Evolutionary conservation across 805 yeast genomes (phyloP).

Genomic region (Myxozyma lipomycoides): DNA sequence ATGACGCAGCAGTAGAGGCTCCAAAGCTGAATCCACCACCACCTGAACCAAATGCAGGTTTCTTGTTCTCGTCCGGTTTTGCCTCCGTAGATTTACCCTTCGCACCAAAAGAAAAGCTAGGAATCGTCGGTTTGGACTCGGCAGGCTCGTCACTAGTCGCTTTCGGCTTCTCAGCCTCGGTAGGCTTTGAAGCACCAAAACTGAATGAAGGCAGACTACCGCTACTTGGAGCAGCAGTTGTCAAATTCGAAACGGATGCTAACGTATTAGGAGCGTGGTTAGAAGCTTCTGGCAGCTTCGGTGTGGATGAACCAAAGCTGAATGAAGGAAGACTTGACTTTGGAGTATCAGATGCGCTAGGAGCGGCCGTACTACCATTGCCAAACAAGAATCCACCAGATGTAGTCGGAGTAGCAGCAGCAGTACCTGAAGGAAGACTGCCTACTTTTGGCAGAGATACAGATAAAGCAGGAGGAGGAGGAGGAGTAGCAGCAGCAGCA

Average conservation of each 20-base stretch:
- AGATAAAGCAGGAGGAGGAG: not conserved
- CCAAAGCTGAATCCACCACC: not conserved
- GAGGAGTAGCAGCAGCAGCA: slow-evolving; percentile 1
- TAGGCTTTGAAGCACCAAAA: too few species aligned
- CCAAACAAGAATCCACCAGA: not conserved
- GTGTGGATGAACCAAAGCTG: slow-evolving; percentile 1
- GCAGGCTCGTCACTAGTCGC: too few species aligned
- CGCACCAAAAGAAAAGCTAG: not conserved
- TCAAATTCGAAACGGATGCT: too few species aligned
- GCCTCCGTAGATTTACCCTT: not conserved
- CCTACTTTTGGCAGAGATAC: not conserved
- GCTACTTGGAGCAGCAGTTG: too few species aligned
- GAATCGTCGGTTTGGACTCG: too few species aligned
- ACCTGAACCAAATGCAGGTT: not conserved
- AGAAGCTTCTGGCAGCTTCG: not conserved
- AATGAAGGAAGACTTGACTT: not conserved
- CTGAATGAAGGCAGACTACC: too few species aligned
- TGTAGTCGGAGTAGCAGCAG: not conserved
- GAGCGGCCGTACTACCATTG: not conserved
- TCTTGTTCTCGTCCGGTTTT: not conserved
- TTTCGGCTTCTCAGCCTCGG: too few species aligned
- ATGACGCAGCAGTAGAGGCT: not conserved
- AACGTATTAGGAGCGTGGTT: too few species aligned
- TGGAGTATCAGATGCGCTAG: not conserved
- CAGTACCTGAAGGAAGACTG: not conserved